These are phyloP conservation scores for Crithidia mellificae DNA, from an alignment of 208 protist genomes.

Conservation along the genomic window DNA sequence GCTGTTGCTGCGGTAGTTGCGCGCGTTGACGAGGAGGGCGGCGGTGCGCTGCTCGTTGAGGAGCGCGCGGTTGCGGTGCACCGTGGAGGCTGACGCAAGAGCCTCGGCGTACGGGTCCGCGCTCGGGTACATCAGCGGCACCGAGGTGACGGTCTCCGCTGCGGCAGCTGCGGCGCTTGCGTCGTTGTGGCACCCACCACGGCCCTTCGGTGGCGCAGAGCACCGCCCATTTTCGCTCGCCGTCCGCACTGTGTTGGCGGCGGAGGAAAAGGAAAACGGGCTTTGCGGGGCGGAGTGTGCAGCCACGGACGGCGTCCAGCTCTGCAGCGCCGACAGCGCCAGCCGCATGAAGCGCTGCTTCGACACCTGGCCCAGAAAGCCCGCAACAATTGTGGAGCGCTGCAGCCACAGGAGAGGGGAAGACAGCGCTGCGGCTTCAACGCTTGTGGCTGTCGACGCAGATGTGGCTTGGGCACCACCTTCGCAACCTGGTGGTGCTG, in stretches of 20 bases:
- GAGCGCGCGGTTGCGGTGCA: constrained; percentile 52
- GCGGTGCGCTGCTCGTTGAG: constrained; percentile 55
- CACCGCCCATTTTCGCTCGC: neutral
- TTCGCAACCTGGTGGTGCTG: neutral
- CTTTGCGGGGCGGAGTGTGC: neutral
- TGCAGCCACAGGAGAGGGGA: constrained; percentile 24
- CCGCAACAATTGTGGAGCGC: constrained; percentile 44
- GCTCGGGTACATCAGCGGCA: constrained; percentile 41
- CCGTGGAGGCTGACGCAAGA: constrained; percentile 23
- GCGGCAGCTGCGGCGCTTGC: no score
- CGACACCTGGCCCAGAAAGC: constrained; percentile 62
- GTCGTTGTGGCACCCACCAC: neutral
- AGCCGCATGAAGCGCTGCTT: constrained; percentile 64
- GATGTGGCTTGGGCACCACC: no score
- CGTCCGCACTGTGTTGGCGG: neutral
- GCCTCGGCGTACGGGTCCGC: constrained; percentile 57
- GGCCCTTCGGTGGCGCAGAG: neutral
- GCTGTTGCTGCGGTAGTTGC: constrained; percentile 40
- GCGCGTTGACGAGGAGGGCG: constrained; percentile 30
- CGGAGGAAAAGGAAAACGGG: neutral
- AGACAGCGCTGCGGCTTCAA: no score
- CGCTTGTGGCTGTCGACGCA: no score
- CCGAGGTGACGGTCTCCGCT: neutral
- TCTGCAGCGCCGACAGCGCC: constrained; percentile 16
- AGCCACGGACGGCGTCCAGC: constrained; percentile 16